A percentile compares a stretch with the other conserved stretches of the same genome.
Conservation (phyloP, 306 rosid species). For the Adenanthera pavonina region DNA sequence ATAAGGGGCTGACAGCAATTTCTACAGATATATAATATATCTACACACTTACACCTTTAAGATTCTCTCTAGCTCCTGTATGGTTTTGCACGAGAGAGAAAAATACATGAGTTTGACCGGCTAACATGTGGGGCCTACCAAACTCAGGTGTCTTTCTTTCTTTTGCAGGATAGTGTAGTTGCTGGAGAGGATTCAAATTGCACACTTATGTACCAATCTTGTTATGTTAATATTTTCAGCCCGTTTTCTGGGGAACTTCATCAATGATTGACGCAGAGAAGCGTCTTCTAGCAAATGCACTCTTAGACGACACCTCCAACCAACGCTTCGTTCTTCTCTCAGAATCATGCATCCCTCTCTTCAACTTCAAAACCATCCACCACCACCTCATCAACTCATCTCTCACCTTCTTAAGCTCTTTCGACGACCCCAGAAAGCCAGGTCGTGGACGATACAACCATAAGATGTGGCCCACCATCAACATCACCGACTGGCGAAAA, state of each 20-base stretch:
- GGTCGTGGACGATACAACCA: constrained; percentile 62
- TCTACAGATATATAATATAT: too few species aligned
- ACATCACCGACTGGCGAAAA: constrained; percentile 65
- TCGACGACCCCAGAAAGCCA: constrained; percentile 49
- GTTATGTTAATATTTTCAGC: constrained; percentile 33
- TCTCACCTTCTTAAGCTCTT: constrained; percentile 46
- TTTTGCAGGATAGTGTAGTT: too few species aligned
- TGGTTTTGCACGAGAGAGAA: too few species aligned
- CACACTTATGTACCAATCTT: too few species aligned
- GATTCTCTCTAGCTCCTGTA: too few species aligned
- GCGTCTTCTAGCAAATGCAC: constrained; percentile 67
- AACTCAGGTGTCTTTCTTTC: too few species aligned
- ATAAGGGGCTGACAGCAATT: too few species aligned
- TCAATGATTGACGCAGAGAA: constrained; percentile 71
- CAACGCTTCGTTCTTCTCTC: constrained; percentile 65
- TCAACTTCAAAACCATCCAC: constrained; percentile 58
- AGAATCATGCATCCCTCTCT: constrained; percentile 72
- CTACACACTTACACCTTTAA: too few species aligned
- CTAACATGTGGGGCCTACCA: too few species aligned
- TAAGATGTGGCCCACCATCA: constrained; percentile 52
- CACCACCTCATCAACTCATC: constrained; percentile 52
- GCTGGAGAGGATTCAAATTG: too few species aligned
- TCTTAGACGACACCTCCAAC: constrained; percentile 63
- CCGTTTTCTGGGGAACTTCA: constrained; percentile 63
- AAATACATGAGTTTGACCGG: too few species aligned